These are phyloP conservation scores for Colletotrichum plurivorum DNA, from an alignment of 2,329 filamentous ascomycete genomes.

Conservation along the genomic window DNA sequence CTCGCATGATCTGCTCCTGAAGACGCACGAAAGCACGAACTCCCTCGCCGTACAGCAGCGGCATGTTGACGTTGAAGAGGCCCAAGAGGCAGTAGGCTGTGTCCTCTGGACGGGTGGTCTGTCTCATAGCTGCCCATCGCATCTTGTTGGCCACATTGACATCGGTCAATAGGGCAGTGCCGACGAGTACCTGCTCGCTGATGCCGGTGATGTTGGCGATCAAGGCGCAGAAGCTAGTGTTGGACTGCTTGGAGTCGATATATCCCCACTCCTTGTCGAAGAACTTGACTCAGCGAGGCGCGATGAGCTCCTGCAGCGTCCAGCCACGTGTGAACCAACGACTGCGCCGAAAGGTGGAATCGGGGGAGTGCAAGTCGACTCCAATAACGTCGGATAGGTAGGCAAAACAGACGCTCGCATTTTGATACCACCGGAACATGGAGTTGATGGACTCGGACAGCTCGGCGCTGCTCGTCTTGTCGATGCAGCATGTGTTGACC, in stretches of 20 bases:
- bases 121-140: slow-evolving; percentile 46
- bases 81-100: slow-evolving; percentile 47
- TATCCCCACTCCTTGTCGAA: slow-evolving; percentile 12
- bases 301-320: slow-evolving; percentile 27
- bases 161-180: slow-evolving; percentile 27
- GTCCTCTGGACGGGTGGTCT: slow-evolving; percentile 45
- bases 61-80: slow-evolving; percentile 48
- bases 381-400: slow-evolving; percentile 34
- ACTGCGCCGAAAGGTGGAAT: slow-evolving; percentile 7
- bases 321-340: slow-evolving; percentile 28
- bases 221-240: background rate
- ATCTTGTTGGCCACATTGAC: slow-evolving; percentile 46
- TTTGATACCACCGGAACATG: slow-evolving; percentile 43
- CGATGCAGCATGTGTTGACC: slow-evolving; percentile 44
- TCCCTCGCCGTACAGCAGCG: slow-evolving; percentile 47
- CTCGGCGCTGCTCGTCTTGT: slow-evolving; percentile 32
- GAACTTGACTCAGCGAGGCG: slow-evolving; percentile 8
- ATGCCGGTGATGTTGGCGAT: slow-evolving; percentile 18
- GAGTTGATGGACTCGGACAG: slow-evolving; percentile 43
- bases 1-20: slow-evolving; percentile 28
- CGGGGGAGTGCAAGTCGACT: background rate
- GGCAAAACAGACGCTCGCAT: slow-evolving; percentile 42
- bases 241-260: background rate
- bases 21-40: slow-evolving; percentile 43
- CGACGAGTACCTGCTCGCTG: slow-evolving; percentile 7